Percentiles rank a stretch among this genome's conserved stretches.
Evolutionary conservation across 73 alveolate genomes (phyloP).

Genomic region (Paramecium sexaurelia): DNA sequence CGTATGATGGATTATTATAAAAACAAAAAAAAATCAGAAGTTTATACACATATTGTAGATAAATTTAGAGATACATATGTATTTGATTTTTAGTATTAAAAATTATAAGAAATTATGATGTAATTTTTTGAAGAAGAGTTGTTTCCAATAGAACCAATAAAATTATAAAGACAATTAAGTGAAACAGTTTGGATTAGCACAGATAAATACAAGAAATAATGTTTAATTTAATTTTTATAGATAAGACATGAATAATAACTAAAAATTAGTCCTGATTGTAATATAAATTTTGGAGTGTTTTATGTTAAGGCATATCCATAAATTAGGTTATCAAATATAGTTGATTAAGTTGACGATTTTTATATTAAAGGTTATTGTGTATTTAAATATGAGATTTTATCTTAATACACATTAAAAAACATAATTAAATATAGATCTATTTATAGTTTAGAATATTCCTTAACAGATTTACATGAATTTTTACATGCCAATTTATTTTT

Average conservation of each 20-base stretch:
- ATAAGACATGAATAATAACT: background rate
- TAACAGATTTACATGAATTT: background rate
- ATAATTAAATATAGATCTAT: background rate
- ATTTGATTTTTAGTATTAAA: background rate
- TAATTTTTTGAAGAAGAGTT: background rate
- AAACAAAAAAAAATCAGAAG: background rate
- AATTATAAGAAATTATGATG: constrained; percentile 2
- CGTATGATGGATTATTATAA: background rate
- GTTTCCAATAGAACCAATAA: background rate
- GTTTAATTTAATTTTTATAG: background rate
- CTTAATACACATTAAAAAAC: background rate
- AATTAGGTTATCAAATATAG: background rate
- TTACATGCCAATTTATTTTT: background rate
- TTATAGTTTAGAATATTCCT: background rate
- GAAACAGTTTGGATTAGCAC: background rate
- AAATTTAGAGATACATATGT: constrained; percentile 24
- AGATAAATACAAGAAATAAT: background rate
- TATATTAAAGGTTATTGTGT: constrained; percentile 3
- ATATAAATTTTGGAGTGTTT: background rate
- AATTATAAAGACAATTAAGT: background rate
- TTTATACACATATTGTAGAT: background rate
- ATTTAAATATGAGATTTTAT: background rate
- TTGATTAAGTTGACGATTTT: constrained; percentile 14
- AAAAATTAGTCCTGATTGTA: background rate
- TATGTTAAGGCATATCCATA: background rate